Evolutionary conservation across 306 rosid species (phyloP).

Genomic region (Aeschynomene evenia): DNA sequence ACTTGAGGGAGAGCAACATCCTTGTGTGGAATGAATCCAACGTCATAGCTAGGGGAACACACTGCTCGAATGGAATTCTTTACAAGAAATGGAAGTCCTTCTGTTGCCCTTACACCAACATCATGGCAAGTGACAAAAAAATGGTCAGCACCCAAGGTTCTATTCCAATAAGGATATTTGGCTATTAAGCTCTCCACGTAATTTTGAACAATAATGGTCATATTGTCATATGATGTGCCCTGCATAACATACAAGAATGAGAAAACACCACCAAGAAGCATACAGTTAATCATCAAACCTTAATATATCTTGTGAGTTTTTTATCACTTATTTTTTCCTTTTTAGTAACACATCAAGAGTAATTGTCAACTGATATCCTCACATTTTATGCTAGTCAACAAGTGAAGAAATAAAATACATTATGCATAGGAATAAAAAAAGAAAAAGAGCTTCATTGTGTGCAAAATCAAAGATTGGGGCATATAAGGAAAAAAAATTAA

Average conservation of each 20-base stretch:
- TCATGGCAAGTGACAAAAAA: conserved; percentile 97
- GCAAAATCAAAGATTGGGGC: background rate
- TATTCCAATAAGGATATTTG: conserved; percentile 99
- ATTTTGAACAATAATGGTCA: conserved; percentile 86
- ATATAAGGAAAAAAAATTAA: background rate
- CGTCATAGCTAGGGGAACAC: conserved; percentile 97
- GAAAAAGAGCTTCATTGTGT: background rate
- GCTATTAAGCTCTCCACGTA: conserved; percentile 80
- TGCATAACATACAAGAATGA: conserved; percentile 47
- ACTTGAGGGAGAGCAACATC: conserved; percentile 97
- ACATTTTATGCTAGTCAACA: background rate
- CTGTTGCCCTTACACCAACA: conserved; percentile 95
- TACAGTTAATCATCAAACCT: conserved; percentile 17
- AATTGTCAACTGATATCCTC: background rate
- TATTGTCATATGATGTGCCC: conserved; percentile 91
- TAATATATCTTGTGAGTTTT: background rate
- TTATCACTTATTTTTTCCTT: background rate
- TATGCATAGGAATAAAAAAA: background rate
- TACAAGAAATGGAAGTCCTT: conserved; percentile 81
- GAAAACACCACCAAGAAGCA: conserved; percentile 27
- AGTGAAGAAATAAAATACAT: background rate
- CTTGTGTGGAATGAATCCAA: conserved; percentile 96
- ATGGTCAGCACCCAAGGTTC: conserved; percentile 97
- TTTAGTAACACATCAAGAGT: background rate
- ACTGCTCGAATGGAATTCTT: conserved; percentile 94